Base-by-base conservation (phyloP, 1,284 basidiomycete genomes). In the Microbotryum lychnidis-dioicae region DNA sequence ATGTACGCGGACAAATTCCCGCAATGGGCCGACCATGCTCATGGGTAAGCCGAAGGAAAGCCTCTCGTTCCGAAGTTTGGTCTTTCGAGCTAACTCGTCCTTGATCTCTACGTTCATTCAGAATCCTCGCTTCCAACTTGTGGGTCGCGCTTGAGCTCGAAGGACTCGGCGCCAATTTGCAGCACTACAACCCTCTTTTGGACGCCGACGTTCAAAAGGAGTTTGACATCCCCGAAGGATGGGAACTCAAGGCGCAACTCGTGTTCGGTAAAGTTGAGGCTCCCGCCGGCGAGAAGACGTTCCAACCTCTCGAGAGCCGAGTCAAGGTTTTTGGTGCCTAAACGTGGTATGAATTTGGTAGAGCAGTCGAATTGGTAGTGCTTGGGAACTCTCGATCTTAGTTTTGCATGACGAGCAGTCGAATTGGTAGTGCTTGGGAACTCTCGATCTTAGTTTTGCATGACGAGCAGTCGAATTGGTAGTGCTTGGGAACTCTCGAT, bases 81-180 rank as follows among this genome's bases (percentile, higher is more conserved):
- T 44, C 31, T 31, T 9, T 1, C 31, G 62, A 66, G 25, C 69
- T 70, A 2, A 49, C 50, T n/a, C 27, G 49, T 31, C 44, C 48
- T 12, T 31, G 55, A 48, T 46, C 25, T 7, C 50, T 20, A 14
- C 44, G 42, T 23, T 47, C 44, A 4, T 56, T 16, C 37, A 42
- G 67, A 1, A 70, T 71, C 54, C 77, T 77, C 63, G 71, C 76
- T 7, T 71, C 72, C 66, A 73, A 76, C 60, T 66, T 75, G 23
- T 80, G 79, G 79, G 76, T 75, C n/a, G 75, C 77, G 0, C 72
- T 81, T 29, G 74, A 74, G 50, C 64, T 69, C 21, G 77, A 78
- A 47, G 78, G 78, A 9, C 74, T 78, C 68, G 80, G 79, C 50
- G 77, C 75, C 7, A 77, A 71, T 62, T 70, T 80, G 12, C 78